Percentiles rank a stretch among this genome's conserved stretches.
Evolutionary conservation across 441 rosid genomes (phyloP).

Genomic region (Capsella rubella): DNA sequence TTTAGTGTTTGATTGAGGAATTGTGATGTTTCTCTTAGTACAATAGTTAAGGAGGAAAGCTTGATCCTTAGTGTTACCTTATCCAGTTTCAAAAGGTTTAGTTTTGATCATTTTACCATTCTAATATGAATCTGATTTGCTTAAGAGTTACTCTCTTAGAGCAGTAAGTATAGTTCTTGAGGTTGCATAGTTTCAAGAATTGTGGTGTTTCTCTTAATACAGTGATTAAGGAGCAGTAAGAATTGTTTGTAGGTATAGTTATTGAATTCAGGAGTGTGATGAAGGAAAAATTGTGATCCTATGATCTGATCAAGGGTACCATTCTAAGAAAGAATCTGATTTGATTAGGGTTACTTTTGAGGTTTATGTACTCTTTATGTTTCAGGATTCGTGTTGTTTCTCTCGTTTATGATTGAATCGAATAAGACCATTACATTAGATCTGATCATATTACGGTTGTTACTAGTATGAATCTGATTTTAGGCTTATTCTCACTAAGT

Average conservation of each 20-base stretch:
- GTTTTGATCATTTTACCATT: background rate
- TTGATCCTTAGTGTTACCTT: no score
- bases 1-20: no score
- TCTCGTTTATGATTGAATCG: conserved; percentile 82
- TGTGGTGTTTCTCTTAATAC: background rate
- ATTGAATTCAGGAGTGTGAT: background rate
- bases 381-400: conserved; percentile 81
- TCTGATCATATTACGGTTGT: no score
- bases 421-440: conserved; percentile 45
- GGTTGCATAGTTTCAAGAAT: background rate
- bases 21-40: no score
- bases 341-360: background rate
- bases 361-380: background rate
- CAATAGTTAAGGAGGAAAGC: no score
- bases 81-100: background rate
- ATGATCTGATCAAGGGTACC: background rate
- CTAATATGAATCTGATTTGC: background rate
- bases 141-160: background rate
- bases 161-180: no score
- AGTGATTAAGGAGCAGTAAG: background rate
- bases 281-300: background rate
- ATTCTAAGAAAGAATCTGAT: background rate
- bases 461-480: background rate
- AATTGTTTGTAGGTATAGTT: background rate
- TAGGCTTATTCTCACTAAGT: no score